Evolutionary conservation across 140 eudicot genomes (phyloP).

Genomic region (Cichorium intybus): DNA sequence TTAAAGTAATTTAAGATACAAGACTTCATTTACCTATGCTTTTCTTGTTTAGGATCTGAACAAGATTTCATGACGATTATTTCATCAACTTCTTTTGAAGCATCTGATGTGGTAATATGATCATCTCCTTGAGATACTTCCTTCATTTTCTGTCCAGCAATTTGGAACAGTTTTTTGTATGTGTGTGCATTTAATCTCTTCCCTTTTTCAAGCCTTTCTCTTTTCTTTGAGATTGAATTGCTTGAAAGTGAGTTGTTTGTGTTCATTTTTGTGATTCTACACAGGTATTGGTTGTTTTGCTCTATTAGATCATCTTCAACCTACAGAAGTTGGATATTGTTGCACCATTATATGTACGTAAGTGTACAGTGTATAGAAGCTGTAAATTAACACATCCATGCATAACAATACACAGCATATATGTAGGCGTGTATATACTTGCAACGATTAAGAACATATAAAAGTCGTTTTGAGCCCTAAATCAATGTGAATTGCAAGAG

Average conservation of each 20-base stretch:
- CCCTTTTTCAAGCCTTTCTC: background rate
- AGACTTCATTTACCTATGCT: conserved; percentile 19
- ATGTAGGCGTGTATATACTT: too few species aligned
- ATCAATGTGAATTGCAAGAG: too few species aligned
- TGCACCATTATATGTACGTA: too few species aligned
- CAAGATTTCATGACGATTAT: background rate
- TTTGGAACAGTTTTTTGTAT: background rate
- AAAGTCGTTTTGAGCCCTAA: too few species aligned
- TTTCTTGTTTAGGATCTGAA: conserved; percentile 10
- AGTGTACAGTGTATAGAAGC: too few species aligned
- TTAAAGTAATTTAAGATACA: background rate
- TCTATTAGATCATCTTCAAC: background rate
- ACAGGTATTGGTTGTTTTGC: background rate
- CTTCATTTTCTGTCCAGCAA: background rate
- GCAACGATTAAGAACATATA: too few species aligned
- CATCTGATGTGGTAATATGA: background rate
- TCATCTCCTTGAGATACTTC: background rate
- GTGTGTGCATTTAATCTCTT: background rate
- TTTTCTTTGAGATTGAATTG: background rate
- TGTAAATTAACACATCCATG: too few species aligned
- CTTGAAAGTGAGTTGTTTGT: background rate
- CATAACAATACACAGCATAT: too few species aligned
- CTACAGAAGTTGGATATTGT: background rate
- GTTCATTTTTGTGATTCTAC: background rate
- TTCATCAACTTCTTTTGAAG: conserved; percentile 3